Evolutionary conservation across 2,329 filamentous ascomycete genomes (phyloP).

Genomic region (Trichophyton schoenleinii): DNA sequence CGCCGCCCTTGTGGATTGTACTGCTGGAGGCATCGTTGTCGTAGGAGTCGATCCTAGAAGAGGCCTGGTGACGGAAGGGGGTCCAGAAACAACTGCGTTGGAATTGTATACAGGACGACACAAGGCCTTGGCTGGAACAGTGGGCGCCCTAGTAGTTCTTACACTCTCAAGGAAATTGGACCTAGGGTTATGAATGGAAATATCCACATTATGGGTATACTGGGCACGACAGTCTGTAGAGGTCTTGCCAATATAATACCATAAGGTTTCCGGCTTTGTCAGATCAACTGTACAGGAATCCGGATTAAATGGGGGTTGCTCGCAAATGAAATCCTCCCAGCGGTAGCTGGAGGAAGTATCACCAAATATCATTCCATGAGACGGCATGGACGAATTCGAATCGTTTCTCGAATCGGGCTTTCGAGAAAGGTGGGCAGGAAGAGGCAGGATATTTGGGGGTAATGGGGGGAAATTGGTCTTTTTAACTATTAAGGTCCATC

Average conservation of each 20-base stretch:
- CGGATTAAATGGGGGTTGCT: constrained; percentile 45
- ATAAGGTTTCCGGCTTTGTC: constrained; percentile 59
- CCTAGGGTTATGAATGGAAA: constrained; percentile 35
- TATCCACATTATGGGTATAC: constrained; percentile 66
- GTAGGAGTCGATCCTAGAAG: background rate
- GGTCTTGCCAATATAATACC: constrained; percentile 73
- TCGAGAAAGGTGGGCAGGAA: constrained; percentile 36
- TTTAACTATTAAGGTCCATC: constrained; percentile 38
- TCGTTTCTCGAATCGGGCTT: constrained; percentile 44
- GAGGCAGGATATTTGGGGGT: constrained; percentile 34
- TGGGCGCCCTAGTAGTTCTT: constrained; percentile 26
- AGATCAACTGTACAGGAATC: constrained; percentile 60
- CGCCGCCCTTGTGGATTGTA: constrained; percentile 10
- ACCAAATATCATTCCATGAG: constrained; percentile 55
- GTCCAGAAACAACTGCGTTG: constrained; percentile 16
- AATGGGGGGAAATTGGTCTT: constrained; percentile 38
- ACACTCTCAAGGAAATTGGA: constrained; percentile 40
- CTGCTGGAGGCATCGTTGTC: constrained; percentile 10
- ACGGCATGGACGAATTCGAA: constrained; percentile 48
- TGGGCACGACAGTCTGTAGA: constrained; percentile 86
- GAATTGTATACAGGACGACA: constrained; percentile 18
- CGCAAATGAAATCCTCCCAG: constrained; percentile 68
- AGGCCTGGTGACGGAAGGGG: constrained; percentile 5
- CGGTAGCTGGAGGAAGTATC: constrained; percentile 44
- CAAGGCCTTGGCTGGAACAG: constrained; percentile 17